These are phyloP conservation scores for Lactifluus subvellereus DNA, from an alignment of 768 basidiomycete genomes.

Conservation along the genomic window DNA sequence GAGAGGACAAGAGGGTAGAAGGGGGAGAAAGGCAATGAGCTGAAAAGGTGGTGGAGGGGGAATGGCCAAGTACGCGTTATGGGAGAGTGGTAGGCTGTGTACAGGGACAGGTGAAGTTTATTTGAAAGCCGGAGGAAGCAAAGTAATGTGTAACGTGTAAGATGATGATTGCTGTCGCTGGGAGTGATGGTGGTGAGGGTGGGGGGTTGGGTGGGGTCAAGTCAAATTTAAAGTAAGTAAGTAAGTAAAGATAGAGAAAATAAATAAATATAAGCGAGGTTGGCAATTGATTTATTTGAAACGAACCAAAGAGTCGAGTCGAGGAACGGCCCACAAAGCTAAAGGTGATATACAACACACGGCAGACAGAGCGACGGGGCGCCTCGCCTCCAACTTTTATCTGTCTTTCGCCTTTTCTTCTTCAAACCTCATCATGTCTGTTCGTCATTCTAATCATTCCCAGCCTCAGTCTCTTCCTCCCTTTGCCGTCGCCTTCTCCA, in stretches of 20 bases:
- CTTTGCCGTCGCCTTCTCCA: slow-evolving; percentile 71
- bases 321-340: not conserved
- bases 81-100: no score
- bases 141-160: slow-evolving; percentile 12
- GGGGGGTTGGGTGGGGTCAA: not conserved
- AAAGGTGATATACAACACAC: slow-evolving; percentile 1
- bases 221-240: no score
- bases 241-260: not conserved
- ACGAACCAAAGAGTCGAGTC: not conserved
- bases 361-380: not conserved
- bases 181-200: not conserved
- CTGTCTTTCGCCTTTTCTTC: not conserved
- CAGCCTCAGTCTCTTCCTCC: slow-evolving; percentile 63
- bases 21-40: not conserved
- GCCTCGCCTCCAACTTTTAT: not conserved
- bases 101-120: not conserved
- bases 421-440: slow-evolving; percentile 20
- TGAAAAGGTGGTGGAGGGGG: not conserved
- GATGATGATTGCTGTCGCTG: slow-evolving; percentile 1
- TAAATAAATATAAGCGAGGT: not conserved
- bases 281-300: not conserved
- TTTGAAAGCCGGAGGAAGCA: not conserved
- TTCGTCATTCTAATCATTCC: slow-evolving; percentile 41
- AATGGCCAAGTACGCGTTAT: not conserved
- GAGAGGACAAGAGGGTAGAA: not conserved